Base-by-base conservation (phyloP, 2,329 filamentous ascomycete species). In the Botryotinia narcissicola region DNA sequence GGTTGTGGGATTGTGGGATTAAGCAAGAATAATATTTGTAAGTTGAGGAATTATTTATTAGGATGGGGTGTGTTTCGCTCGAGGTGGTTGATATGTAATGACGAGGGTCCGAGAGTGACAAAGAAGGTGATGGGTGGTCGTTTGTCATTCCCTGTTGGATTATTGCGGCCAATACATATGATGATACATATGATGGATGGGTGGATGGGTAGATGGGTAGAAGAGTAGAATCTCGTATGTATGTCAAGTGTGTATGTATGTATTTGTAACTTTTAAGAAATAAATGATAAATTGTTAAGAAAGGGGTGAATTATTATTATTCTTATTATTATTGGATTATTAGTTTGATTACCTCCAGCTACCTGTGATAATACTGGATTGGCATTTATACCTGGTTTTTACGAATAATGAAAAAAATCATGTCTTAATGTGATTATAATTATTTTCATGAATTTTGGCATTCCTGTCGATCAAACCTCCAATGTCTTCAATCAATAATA, bases 61-160 rank as follows among this genome's bases (percentile, higher is more conserved):
- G 66, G 66, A 68, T 68, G 48, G 48, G 48, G 64, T 29, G 48
- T 68, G 42, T 54, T 57, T 54, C 35, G 64, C 16, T 54, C 14
- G 35, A 68, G 35, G 8, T 67, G 46, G 35, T 54, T 54, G 35
- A 57, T 42, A 57, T 68, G 64, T 68, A 68, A 68, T 68, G 64
- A 57, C 64, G 64, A 68, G 64, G 48, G 64, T 68, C 64, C 46
- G 64, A 68, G 64, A 57, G 22, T 68, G 64, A 68, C 64, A 68
- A 68, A 68, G 48, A 57, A 57, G 46, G 46, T 29, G 16, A 54
- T 57, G 46, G 44, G 22, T 68, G 66, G 64, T 32, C n/a, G 66
- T 68, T 57, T 68, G 35, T 68, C 35, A 42, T 35, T 54, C 22
- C 48, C 35, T 40, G 48, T 22, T 40, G 64, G 35, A 29, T 62